Conservation (phyloP, 208 protist species). For the Leptomonas pyrrhocoris region DNA sequence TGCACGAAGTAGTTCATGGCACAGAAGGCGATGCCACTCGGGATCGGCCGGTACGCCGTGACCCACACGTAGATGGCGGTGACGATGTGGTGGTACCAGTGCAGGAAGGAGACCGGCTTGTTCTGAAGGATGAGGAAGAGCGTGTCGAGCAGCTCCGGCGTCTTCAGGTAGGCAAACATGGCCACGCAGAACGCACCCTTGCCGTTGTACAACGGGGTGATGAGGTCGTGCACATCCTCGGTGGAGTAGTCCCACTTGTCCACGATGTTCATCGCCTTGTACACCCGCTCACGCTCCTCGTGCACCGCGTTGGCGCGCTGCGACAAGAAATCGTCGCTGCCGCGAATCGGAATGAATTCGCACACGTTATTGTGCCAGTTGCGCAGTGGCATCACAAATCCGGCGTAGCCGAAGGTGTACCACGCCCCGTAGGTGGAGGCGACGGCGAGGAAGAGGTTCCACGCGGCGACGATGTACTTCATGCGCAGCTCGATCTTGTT, state of each 20-base stretch:
- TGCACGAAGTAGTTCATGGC: constrained; percentile 93
- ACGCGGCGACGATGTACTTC: constrained; percentile 39
- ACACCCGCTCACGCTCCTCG: constrained; percentile 11
- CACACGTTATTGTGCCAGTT: constrained; percentile 31
- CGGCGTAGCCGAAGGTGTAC: constrained; percentile 39
- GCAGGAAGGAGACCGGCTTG: constrained; percentile 49
- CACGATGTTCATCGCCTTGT: constrained; percentile 54
- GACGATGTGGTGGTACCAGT: constrained; percentile 44
- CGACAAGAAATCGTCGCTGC: constrained; percentile 17
- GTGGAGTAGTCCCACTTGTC: constrained; percentile 25
- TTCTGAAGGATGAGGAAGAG: constrained; percentile 65
- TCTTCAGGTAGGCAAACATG: constrained; percentile 72
- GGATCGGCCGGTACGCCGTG: constrained; percentile 45
- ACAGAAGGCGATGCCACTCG: constrained; percentile 53
- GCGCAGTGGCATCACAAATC: constrained; percentile 10
- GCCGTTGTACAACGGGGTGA: constrained; percentile 26
- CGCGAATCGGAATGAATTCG: constrained; percentile 11
- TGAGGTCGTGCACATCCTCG: constrained; percentile 18
- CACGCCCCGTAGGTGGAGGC: constrained; percentile 64
- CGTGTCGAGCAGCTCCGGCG: constrained; percentile 81
- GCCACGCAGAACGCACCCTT: constrained; percentile 42
- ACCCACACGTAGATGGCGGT: constrained; percentile 91
- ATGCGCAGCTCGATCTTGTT: constrained; percentile 63
- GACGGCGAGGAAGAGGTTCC: constrained; percentile 79
- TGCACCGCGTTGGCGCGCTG: constrained; percentile 12